Conservation (phyloP, 2,329 filamentous ascomycete genomes). For the Zymoseptoria pseudotritici region DNA sequence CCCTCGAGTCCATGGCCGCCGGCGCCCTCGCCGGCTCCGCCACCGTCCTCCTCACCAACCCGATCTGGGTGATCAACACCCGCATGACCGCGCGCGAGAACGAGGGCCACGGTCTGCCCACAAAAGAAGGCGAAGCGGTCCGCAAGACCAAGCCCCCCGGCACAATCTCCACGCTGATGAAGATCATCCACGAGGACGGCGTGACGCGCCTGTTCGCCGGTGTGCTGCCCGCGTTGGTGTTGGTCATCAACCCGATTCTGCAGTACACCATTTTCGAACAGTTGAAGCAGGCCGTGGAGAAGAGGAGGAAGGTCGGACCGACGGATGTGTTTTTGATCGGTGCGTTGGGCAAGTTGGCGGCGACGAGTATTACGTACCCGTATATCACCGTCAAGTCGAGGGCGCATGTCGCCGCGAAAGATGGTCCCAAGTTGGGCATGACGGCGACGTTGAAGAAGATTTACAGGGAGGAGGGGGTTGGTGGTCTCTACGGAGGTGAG, state of each 20-base stretch:
- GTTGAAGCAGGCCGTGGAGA: constrained; percentile 85
- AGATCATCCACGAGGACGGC: constrained; percentile 77
- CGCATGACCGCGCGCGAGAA: constrained; percentile 87
- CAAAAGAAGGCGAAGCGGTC: constrained; percentile 33
- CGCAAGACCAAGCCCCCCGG: constrained; percentile 52
- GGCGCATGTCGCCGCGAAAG: constrained; percentile 82
- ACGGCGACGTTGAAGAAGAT: constrained; percentile 69
- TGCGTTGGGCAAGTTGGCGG: constrained; percentile 87
- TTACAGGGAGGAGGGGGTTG: constrained; percentile 81
- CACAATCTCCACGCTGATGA: constrained; percentile 73
- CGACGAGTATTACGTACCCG: constrained; percentile 89
- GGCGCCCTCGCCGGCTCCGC: constrained; percentile 89
- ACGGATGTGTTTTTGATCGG: constrained; percentile 85
- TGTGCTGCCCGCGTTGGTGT: constrained; percentile 81
- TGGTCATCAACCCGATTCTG: constrained; percentile 96
- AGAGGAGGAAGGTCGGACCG: constrained; percentile 67
- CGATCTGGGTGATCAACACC: constrained; percentile 98
- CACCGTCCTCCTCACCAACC: constrained; percentile 93
- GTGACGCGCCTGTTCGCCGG: constrained; percentile 80
- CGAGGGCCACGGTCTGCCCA: constrained; percentile 33
- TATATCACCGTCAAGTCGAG: constrained; percentile 98
- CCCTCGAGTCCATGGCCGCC: constrained; percentile 87
- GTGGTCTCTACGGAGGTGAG: constrained; percentile 84
- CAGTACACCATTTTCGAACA: constrained; percentile 99
- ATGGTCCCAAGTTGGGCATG: constrained; percentile 73